Base-by-base conservation (phyloP, 345 rosid genomes). In the Bretschneidera sinensis region DNA sequence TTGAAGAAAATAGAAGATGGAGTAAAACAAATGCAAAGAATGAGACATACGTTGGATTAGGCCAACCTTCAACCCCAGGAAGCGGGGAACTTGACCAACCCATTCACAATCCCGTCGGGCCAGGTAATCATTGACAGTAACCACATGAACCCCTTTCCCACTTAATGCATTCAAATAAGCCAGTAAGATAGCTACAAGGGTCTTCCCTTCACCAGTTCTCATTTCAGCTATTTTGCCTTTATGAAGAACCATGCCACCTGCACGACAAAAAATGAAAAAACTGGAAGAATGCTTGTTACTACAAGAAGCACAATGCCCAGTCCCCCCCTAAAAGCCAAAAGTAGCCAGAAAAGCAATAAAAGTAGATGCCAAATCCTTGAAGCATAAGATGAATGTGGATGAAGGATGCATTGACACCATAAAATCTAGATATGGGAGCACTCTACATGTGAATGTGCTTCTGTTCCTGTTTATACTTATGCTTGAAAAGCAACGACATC, bases 201-300 rank as follows among this genome's bases (percentile, higher is more conserved):
- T 89, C 81, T 92, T 92, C 63, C 98, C 98, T 81, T 92, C 98
- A 77, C 98, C 98, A 48, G 98, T 89, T 68, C 96, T 85, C 97
- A 92, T 89, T 77, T 92, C 98, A 64, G 98, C 88, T 60, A 92
- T 89, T 76, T 92, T 94, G 28, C 98, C 98, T 71, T 85, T 92
- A 50, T 92, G 98, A 72, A 92, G 98, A 48, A 92, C 98, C 91
- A 87, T 85, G 63, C 90, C 97, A 77, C 98, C 98, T 92, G 47
- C 65, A 67, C n/a, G 17, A 70, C 49, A 49, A 43, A 48, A 58
- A 54, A 48, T 17, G 16, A 39, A 39, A 2, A 39, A 39, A 7
- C 45, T 5, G 1, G 10, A 14, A 39, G 16, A 7, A 4, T 39
- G 1, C 45, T 39, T 13, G n/a, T n/a, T n/a, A n/a, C n/a, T n/a